Conservation (phyloP, 1,284 basidiomycete species). For the Sutorius eximius region DNA sequence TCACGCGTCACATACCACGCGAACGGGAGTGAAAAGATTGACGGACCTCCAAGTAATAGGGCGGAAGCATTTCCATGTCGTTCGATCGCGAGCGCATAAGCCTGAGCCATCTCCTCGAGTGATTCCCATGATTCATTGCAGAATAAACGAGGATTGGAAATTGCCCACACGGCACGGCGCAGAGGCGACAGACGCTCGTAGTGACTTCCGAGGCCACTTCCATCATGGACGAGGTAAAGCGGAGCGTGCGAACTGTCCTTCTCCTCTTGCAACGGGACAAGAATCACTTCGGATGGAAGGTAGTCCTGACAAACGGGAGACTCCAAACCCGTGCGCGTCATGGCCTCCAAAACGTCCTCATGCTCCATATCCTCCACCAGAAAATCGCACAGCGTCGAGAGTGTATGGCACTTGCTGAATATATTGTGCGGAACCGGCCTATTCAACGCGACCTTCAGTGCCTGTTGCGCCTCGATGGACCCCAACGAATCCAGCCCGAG, state of each 20-base stretch:
- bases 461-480: constrained; percentile 57
- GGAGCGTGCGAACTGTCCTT: constrained; percentile 33
- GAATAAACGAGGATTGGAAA: constrained; percentile 56
- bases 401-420: constrained; percentile 32
- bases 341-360: background rate
- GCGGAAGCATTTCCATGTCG: constrained; percentile 34
- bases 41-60: constrained; percentile 60
- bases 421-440: constrained; percentile 43
- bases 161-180: constrained; percentile 55
- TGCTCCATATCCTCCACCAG: constrained; percentile 3
- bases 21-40: background rate
- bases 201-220: constrained; percentile 58
- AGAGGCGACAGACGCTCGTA: constrained; percentile 51
- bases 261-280: constrained; percentile 39
- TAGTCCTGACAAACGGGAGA: background rate
- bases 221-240: constrained; percentile 69
- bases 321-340: background rate
- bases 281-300: background rate
- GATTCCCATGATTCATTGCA: constrained; percentile 45
- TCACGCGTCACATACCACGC: background rate
- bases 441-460: constrained; percentile 41
- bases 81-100: constrained; percentile 44
- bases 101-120: constrained; percentile 51
- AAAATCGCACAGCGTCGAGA: constrained; percentile 22
- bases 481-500: constrained; percentile 63